Evolutionary conservation across 140 eudicot genomes (phyloP).

Genomic region (Cichorium intybus): DNA sequence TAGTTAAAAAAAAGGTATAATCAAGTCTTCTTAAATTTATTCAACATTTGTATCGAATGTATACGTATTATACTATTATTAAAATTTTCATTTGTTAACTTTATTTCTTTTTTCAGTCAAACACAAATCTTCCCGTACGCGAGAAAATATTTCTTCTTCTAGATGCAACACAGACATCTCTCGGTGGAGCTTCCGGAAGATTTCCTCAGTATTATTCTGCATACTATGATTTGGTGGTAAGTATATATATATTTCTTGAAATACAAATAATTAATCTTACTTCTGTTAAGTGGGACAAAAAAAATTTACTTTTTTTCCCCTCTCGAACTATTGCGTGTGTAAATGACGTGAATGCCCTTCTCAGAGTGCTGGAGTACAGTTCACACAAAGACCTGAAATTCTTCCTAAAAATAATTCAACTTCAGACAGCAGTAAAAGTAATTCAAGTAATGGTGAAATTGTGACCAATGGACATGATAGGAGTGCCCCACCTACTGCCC

Average conservation of each 20-base stretch:
- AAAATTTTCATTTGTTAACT: neutral
- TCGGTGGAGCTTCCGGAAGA: constrained; percentile 93
- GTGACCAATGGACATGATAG: constrained; percentile 51
- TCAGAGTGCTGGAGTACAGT: constrained; percentile 96
- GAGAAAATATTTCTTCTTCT: constrained; percentile 94
- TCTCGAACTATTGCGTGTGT: neutral
- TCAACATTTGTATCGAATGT: neutral
- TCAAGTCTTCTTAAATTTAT: constrained; percentile 4
- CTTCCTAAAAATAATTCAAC: constrained; percentile 39
- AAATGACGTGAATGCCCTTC: too few species aligned
- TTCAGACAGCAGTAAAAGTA: constrained; percentile 43
- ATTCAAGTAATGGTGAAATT: constrained; percentile 45
- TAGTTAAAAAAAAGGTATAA: constrained; percentile 90
- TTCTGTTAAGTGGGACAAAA: neutral
- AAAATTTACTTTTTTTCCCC: neutral
- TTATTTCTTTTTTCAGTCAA: constrained; percentile 18
- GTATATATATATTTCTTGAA: constrained; percentile 25
- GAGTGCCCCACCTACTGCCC: constrained; percentile 45
- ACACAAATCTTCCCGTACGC: constrained; percentile 82
- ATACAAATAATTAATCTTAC: neutral
- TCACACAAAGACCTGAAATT: constrained; percentile 58
- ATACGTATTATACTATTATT: neutral
- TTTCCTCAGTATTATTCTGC: constrained; percentile 93
- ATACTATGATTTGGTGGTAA: constrained; percentile 94
- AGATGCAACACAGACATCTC: constrained; percentile 97